Base-by-base conservation (phyloP, 2,329 filamentous ascomycete genomes). In the Nannizziopsis barbatae region DNA sequence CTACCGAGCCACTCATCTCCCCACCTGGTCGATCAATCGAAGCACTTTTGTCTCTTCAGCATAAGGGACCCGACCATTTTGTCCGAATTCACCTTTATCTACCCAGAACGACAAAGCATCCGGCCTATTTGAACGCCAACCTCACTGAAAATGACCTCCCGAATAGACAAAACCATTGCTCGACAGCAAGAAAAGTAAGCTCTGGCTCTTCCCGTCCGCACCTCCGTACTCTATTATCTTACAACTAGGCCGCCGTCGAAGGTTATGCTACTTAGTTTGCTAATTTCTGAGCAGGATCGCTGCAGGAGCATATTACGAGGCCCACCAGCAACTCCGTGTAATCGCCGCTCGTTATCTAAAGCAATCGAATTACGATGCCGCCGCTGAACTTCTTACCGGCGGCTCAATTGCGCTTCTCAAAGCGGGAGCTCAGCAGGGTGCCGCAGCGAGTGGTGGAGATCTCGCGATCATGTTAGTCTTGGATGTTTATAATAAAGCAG, bases 321-420 rank as follows among this genome's bases (percentile, higher is more conserved):
- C 92, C 50, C 90, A 96, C 71, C 92, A 98, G 69, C 92, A 98
- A 73, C 86, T 95, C 56, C 87, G 92, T 54, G 89, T 95, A 47
- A 90, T 95, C 57, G 89, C 89, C 52, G 84, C 87, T 35, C 88
- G 93, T 50, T 94, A 98, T 71, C 81, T 90, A 65, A 96, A 96
- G 72, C 76, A 83, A 38, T 73, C 78, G 53, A 90, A 90, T 75
- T 95, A 85, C 77, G 66, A 75, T 57, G 83, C 87, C 10, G 92
- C 93, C 42, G 83, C 88, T 63, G 86, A 95, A 57, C 84, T 96
- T 55, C 77, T 98, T 55, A 83, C 79, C 65, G 83, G 78, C 55
- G 92, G 95, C 53, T 84, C 90, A 1, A 81, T 85, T 57, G 82
- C 89, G 22, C 77, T 98, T 8, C 77, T 98, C 38, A 62, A 57